Evolutionary conservation across 2,329 filamentous ascomycete species (phyloP).

Genomic region (Hypoxylon sp.): DNA sequence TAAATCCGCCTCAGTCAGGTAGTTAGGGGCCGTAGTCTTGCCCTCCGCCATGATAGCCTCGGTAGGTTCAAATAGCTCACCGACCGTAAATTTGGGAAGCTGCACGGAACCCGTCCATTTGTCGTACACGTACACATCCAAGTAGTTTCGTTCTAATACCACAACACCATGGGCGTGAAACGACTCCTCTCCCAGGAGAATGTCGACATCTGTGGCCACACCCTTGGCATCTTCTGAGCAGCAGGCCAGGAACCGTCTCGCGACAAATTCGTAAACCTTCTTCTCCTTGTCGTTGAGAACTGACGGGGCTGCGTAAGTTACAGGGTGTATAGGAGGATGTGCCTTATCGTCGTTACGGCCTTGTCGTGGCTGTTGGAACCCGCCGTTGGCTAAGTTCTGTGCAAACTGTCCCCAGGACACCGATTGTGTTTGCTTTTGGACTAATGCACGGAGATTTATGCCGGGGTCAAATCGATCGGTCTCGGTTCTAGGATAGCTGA

Average conservation of each 20-base stretch:
- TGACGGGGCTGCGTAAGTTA: constrained; percentile 77
- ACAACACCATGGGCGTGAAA: constrained; percentile 86
- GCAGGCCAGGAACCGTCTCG: constrained; percentile 90
- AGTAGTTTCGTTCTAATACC: constrained; percentile 88
- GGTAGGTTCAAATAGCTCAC: constrained; percentile 84
- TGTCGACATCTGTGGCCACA: constrained; percentile 82
- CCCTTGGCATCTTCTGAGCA: constrained; percentile 95
- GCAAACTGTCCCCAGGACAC: constrained; percentile 82
- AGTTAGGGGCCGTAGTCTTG: constrained; percentile 84
- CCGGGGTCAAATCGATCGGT: constrained; percentile 93
- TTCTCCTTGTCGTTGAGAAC: constrained; percentile 73
- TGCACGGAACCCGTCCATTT: constrained; percentile 91
- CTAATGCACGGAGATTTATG: constrained; percentile 81
- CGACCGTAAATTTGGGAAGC: constrained; percentile 79
- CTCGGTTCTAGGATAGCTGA: constrained; percentile 97
- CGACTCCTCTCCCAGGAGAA: constrained; percentile 81
- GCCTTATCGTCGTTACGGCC: constrained; percentile 95
- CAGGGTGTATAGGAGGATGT: constrained; percentile 95
- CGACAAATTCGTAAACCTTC: constrained; percentile 90
- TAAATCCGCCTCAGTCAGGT: constrained; percentile 92
- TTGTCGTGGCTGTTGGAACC: constrained; percentile 80
- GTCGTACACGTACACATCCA: constrained; percentile 95
- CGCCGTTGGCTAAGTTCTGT: constrained; percentile 75
- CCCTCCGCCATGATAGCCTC: constrained; percentile 91
- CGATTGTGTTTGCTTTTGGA: constrained; percentile 85